phyloP scores from a whole-genome alignment of 2,329 filamentous ascomycete species.

The Fusarium tupiense region DNA sequence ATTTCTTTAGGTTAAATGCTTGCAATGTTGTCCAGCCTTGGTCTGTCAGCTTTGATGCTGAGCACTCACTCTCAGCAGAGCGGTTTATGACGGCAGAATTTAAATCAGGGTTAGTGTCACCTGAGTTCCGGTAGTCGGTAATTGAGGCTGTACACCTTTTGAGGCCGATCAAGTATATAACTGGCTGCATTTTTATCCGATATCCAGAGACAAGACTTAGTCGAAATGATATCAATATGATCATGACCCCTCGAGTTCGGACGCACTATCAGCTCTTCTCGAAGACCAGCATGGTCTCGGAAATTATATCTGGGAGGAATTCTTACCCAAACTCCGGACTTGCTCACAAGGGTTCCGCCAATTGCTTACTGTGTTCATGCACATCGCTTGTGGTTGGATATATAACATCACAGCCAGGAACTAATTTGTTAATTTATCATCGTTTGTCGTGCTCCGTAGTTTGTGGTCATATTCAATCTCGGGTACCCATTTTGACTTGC shows the following conservation, averaged over 20 bases:
- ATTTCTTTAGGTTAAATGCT: accelerated
- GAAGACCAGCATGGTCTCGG: neutral
- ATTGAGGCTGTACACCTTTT: no score
- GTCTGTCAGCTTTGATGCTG: neutral
- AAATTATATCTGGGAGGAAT: neutral
- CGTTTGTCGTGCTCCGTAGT: no score
- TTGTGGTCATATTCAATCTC: no score
- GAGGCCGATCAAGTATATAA: no score
- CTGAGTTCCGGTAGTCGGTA: no score
- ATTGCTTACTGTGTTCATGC: no score
- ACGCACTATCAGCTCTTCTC: neutral
- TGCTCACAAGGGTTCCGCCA: no score
- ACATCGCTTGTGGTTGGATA: no score
- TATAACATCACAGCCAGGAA: no score
- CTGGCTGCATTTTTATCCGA: no score
- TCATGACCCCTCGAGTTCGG: neutral
- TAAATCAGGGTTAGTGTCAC: neutral
- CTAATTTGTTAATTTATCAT: accelerated
- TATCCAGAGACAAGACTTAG: neutral
- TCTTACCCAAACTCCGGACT: neutral
- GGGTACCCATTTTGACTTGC: no score
- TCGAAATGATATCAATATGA: neutral
- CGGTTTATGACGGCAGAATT: neutral
- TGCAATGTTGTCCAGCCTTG: neutral
- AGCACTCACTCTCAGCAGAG: neutral